Evolutionary conservation across 2,329 filamentous ascomycete genomes (phyloP), one percentile per base, ranked within the genome.

Genomic region (Stemphylium vesicarium): DNA sequence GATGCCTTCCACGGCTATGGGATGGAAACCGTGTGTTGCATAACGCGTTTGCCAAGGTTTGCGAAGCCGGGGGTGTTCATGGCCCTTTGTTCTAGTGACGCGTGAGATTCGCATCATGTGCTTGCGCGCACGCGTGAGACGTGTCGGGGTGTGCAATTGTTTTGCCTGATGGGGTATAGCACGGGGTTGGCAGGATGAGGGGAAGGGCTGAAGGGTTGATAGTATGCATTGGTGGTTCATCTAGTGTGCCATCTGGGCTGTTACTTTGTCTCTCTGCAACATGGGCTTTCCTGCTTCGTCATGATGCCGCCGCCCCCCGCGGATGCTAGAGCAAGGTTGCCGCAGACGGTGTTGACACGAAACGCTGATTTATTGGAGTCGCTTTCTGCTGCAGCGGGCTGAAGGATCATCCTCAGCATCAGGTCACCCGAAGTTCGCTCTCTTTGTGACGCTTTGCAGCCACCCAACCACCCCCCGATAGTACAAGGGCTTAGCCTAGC

Each of bases 61-160:
- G 20, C 16, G 26, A 33, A 39, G 26, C 26, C 26, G 16, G 26
- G 40, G 26, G 26, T 11, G 26, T 29, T 29, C 26, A 11, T 11
- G 16, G 32, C 40, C 26, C 26, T 33, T 38, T 43, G 45, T 36
- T 56, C 50, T 36, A 60, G 54, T 53, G 58, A 56, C 62, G 64
- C 64, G 64, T 63, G 16, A 36, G 13, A 50, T 12, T 20, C 9
- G 35, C 36, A 56, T 63, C 62, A 65, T 53, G 51, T 64, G 63
- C 20, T 33, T 41, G 42, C 62, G 63, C 58, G 63, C 44, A 59
- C 64, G 64, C 64, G 64, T 62, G 60, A 56, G 57, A 64, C 60
- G 64, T 55, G 62, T 62, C 45, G 20, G 33, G 44, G 37, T 51
- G 37, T 22, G 51, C 53, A 50, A 61, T 61, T 36, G 13, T 26